Conservation (phyloP, 1,139 yeast genomes). For the Saccharomycopsis crataegensis region DNA sequence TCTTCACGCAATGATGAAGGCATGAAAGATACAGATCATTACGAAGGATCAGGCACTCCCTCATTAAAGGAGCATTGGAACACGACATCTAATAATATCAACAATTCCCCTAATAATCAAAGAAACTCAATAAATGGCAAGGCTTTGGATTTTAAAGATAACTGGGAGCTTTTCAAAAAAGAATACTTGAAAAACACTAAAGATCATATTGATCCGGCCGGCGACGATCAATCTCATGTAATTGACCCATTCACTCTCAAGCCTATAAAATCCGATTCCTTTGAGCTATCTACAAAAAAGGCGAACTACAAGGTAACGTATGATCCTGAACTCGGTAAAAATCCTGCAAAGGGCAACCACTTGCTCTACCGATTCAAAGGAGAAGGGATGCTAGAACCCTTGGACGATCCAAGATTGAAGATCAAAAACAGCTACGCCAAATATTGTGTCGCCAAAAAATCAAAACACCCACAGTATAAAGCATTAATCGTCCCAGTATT, state of each 20-base stretch:
- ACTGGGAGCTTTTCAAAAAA: background rate
- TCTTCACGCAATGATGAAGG: too few relatives aligned
- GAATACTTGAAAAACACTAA: background rate
- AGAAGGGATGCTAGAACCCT: conserved; percentile 27
- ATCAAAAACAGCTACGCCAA: conserved; percentile 21
- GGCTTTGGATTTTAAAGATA: background rate
- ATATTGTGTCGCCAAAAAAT: conserved; percentile 10
- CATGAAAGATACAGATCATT: too few relatives aligned
- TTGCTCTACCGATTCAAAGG: conserved; percentile 35
- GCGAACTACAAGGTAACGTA: conserved; percentile 38
- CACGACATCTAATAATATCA: too few relatives aligned
- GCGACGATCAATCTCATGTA: too few relatives aligned
- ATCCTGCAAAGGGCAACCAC: conserved; percentile 33
- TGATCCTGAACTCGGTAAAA: conserved; percentile 51
- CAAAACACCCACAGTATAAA: conserved; percentile 28
- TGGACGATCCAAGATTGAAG: conserved; percentile 35
- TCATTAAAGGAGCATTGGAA: too few relatives aligned
- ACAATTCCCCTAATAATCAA: too few relatives aligned
- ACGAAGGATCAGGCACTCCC: too few relatives aligned
- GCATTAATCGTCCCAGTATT: conserved; percentile 47
- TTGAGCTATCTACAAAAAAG: conserved; percentile 17
- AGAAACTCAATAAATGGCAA: too few relatives aligned
- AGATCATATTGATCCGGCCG: too few relatives aligned
- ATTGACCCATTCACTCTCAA: too few relatives aligned
- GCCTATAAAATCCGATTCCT: too few relatives aligned